These are phyloP conservation scores for Martensiomyces pterosporus DNA, from an alignment of 192 early-diverging fungal species.

Conservation along the genomic window DNA sequence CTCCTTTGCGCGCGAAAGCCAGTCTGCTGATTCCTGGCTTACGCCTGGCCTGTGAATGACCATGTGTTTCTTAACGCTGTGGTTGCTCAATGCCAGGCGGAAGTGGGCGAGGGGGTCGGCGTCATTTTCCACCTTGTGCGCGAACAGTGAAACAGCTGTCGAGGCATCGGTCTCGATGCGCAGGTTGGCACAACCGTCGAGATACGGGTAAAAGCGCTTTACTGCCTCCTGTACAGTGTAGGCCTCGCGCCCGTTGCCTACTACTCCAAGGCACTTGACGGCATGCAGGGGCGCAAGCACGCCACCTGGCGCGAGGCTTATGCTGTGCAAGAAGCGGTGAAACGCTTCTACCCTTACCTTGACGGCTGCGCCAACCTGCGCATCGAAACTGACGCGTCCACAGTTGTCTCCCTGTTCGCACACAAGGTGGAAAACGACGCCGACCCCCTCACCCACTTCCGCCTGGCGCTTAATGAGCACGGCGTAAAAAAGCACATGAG, in stretches of 20 bases:
- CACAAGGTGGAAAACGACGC: neutral
- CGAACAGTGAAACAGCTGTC: constrained; percentile 11
- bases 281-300: constrained; percentile 5
- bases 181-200: constrained; percentile 22
- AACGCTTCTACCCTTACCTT: constrained; percentile 10
- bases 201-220: constrained; percentile 19
- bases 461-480: neutral
- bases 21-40: too few relatives aligned
- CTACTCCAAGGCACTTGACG: constrained; percentile 11
- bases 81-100: too few relatives aligned
- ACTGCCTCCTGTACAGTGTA: constrained; percentile 10
- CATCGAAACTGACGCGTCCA: constrained; percentile 13
- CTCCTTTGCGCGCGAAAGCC: too few relatives aligned
- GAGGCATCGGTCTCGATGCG: constrained; percentile 24
- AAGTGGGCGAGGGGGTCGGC: constrained; percentile 2
- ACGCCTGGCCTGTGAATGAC: too few relatives aligned
- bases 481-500: constrained; percentile 16
- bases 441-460: neutral
- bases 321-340: constrained; percentile 1
- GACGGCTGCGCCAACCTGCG: constrained; percentile 10
- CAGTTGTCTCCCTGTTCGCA: neutral
- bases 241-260: constrained; percentile 23
- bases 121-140: constrained; percentile 5
- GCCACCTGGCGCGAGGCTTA: constrained; percentile 7
- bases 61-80: too few relatives aligned